Evolutionary conservation across 164 flowering plant genomes (phyloP), one percentile per base, ranked within the genome.

Genomic region (Cinnamomum micranthum): DNA sequence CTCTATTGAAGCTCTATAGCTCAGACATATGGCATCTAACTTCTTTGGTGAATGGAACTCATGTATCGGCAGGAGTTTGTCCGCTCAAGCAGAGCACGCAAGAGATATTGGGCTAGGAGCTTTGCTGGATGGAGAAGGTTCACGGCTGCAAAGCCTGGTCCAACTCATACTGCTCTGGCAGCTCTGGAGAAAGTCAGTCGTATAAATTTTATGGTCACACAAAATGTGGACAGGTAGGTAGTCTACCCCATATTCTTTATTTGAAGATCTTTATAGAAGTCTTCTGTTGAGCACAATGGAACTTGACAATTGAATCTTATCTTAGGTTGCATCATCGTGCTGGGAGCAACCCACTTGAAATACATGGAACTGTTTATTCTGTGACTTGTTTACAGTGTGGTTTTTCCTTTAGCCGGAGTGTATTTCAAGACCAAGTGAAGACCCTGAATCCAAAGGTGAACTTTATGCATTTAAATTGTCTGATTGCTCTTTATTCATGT

Each of bases 21-120:
- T 66, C 15, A 66, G 69, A 27, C 28, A 25, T 31, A 4, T 64
- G 5, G 28, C 31, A 19, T 66, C 50, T 66, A 67, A 67, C 28
- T 64, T 23, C 67, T 67, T 14, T 67, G 28, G n/a, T 67, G 15
- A 41, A 14, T 65, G 17, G 20, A 25, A 27, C 41, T 31, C 47
- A 31, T 70, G 20, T 31, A 31, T 71, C 28, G 35, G 70, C 77
- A 91, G 98, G 90, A 95, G 79, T 95, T 95, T 82, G 68, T 87
- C 14, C 96, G 95, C n/a, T 93, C 96, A 63, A 82, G 69, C 69
- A 85, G 88, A 50, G 89, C 97, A 20, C 93, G 98, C n/a, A 89
- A 92, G 82, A 88, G 98, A 31, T 95, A 95, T 73, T 95, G 99
- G 98, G 96, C 99, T 25, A 88, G 99, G 85, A 95, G 99, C 84